Evolutionary conservation across 1,284 basidiomycete genomes (phyloP).

Genomic region (Peniophora sp.): DNA sequence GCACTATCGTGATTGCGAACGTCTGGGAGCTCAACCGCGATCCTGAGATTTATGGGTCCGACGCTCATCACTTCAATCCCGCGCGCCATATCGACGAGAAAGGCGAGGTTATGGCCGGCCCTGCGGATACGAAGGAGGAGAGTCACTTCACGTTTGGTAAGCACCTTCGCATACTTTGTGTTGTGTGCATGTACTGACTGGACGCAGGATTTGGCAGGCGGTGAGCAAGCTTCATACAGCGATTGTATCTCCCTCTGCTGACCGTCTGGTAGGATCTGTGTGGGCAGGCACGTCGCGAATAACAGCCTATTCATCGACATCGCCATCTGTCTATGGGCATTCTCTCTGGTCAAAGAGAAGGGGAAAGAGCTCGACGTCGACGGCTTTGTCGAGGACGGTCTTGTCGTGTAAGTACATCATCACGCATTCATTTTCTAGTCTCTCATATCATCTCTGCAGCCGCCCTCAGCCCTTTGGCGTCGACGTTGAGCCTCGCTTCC

Average conservation of each 20-base stretch:
- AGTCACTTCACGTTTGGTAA: constrained; percentile 4
- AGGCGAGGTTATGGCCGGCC: constrained; percentile 6
- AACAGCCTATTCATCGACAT: constrained; percentile 7
- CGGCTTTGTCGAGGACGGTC: constrained; percentile 2
- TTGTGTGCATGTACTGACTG: background rate
- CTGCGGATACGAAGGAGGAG: constrained; percentile 5
- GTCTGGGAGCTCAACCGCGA: constrained; percentile 10
- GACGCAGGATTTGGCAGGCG: background rate
- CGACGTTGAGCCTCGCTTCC: constrained; percentile 1
- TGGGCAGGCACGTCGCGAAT: constrained; percentile 6
- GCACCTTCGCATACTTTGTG: background rate
- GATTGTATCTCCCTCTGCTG: background rate
- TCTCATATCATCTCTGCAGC: background rate
- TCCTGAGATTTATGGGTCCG: constrained; percentile 9
- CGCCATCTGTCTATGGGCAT: constrained; percentile 4
- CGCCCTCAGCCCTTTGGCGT: background rate
- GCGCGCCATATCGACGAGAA: constrained; percentile 10
- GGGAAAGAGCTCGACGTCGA: constrained; percentile 1
- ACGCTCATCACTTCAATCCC: constrained; percentile 9
- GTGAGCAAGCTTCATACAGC: too few species aligned
- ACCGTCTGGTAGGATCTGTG: constrained; percentile 2
- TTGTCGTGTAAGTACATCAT: constrained; percentile 3
- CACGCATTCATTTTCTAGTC: too few species aligned
- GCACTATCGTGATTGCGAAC: constrained; percentile 14
- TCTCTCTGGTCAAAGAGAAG: background rate